Base-by-base conservation (phyloP, 2,329 filamentous ascomycete species). In the Teratosphaeria nubilosa region DNA sequence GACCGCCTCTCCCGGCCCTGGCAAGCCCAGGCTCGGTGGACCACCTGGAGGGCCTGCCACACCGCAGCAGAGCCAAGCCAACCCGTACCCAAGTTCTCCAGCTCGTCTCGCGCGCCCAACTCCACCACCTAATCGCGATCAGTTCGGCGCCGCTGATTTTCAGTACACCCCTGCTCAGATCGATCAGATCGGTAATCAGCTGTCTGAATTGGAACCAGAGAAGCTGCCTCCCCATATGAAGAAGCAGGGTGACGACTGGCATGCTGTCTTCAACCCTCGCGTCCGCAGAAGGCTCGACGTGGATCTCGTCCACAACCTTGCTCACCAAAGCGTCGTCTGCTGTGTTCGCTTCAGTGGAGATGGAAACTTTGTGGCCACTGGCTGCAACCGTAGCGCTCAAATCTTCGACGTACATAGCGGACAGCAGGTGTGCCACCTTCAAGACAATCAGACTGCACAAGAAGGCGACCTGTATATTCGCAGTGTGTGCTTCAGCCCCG, bases 381-480 rank as follows among this genome's bases (percentile, higher is more conserved):
- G 94, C 51, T 97, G 94, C 80, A 99, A 99, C 75, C 82, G 91
- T 63, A 96, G 91, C n/a, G 94, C 94, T n/a, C 92, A 97, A 75
- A 99, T 99, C 68, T 99, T 94, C 73, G 94, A 99, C 64, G 92
- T 97, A 50, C 81, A 84, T 67, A 88, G 84, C 16, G 94, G 94
- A 58, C 84, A 90, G 66, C 94, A 92, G 73, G 85, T 97, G 56
- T 94, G 90, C 65, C 87, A 94, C 59, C 79, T 97, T 34, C 90
- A 96, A 73, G 94, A 99, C 68, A 88, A 92, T 66, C 87, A 82
- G 52, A 89, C 91, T 52, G 90, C 95, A 65, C 86, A 91, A 66
- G 86, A 88, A 57, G 91, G 92, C 30, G 94, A 99, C 75, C 80
- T 99, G 32, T 99, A 97, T 74, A 99, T 99, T 67, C 82, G 94